A percentile compares a stretch with the other conserved stretches of the same genome.
Conservation (phyloP, 331 rosid species). For the Phaseolus coccineus region DNA sequence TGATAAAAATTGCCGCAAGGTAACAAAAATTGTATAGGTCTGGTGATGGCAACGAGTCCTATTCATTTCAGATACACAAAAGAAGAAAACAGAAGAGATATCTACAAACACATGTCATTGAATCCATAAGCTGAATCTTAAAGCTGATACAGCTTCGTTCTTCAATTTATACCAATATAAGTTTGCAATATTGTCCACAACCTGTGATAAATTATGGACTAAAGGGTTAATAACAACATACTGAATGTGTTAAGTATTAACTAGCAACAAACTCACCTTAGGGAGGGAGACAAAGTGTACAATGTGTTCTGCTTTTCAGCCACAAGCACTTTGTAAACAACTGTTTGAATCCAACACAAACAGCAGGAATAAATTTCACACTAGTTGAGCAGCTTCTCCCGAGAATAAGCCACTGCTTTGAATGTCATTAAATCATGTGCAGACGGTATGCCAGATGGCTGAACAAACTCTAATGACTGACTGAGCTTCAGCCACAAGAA, state of each 20-base stretch:
- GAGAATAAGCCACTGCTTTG: constrained; percentile 41
- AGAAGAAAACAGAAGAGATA: not conserved
- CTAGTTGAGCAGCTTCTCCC: constrained; percentile 43
- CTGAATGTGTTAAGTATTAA: not conserved
- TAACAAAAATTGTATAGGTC: constrained; percentile 17
- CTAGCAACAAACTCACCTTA: constrained; percentile 38
- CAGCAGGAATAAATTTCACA: constrained; percentile 22
- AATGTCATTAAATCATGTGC: constrained; percentile 12
- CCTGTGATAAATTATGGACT: constrained; percentile 36
- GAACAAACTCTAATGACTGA: constrained; percentile 17
- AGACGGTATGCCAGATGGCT: constrained; percentile 18
- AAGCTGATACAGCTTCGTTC: constrained; percentile 48
- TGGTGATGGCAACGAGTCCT: constrained; percentile 11
- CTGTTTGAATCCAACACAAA: constrained; percentile 25
- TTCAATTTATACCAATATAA: constrained; percentile 30
- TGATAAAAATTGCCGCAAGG: constrained; percentile 32
- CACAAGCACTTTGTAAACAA: constrained; percentile 38
- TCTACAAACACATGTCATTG: constrained; percentile 6
- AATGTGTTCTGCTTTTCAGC: constrained; percentile 15
- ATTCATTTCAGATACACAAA: constrained; percentile 36
- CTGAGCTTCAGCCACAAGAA: constrained; percentile 45
- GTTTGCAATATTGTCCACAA: constrained; percentile 34
- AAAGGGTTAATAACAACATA: constrained; percentile 26
- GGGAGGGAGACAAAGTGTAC: constrained; percentile 36
- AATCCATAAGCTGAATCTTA: constrained; percentile 32